Percentiles rank a stretch among this genome's conserved stretches.
Evolutionary conservation across 352 stramenopile species (phyloP).

Genomic region (Phytopythium montanum): DNA sequence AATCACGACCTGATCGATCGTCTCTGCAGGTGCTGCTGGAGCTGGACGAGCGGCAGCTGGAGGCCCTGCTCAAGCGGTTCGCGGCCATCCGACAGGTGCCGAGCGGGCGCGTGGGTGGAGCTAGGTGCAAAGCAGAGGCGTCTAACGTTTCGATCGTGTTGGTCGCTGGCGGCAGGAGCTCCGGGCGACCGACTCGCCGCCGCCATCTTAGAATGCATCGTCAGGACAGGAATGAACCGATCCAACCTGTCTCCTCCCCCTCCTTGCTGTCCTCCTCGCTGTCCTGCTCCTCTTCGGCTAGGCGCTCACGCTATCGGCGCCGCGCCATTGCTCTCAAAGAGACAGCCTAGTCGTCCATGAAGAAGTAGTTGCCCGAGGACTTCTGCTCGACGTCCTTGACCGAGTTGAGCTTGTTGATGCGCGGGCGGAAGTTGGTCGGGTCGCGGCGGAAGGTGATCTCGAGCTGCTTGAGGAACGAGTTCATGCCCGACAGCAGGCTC

Average conservation of each 20-base stretch:
- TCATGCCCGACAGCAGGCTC: conserved; percentile 97
- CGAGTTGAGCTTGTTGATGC: conserved; percentile 95
- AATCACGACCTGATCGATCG: background rate
- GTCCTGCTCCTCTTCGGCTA: conserved; percentile 6
- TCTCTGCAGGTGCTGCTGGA: conserved; percentile 39
- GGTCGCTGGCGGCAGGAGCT: conserved; percentile 14
- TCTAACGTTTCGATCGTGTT: conserved; percentile 9
- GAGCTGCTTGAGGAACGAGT: conserved; percentile 98
- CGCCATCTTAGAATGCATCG: conserved; percentile 5
- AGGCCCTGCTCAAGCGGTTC: conserved; percentile 32
- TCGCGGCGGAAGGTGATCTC: conserved; percentile 99
- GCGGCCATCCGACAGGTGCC: conserved; percentile 29
- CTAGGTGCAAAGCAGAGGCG: background rate
- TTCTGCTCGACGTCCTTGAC: conserved; percentile 99
- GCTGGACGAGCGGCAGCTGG: conserved; percentile 35
- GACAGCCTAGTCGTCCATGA: conserved; percentile 93
- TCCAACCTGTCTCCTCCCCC: conserved; percentile 19
- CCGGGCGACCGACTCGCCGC: background rate
- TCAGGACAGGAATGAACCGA: conserved; percentile 15
- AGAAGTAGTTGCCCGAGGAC: conserved; percentile 97
- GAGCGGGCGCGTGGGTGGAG: background rate
- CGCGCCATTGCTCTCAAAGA: background rate
- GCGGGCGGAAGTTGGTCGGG: conserved; percentile 97
- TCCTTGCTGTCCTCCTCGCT: too few relatives aligned
- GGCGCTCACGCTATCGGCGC: background rate